Evolutionary conservation across 116 monocot species (phyloP).

Genomic region (Phalaenopsis hybrid): DNA sequence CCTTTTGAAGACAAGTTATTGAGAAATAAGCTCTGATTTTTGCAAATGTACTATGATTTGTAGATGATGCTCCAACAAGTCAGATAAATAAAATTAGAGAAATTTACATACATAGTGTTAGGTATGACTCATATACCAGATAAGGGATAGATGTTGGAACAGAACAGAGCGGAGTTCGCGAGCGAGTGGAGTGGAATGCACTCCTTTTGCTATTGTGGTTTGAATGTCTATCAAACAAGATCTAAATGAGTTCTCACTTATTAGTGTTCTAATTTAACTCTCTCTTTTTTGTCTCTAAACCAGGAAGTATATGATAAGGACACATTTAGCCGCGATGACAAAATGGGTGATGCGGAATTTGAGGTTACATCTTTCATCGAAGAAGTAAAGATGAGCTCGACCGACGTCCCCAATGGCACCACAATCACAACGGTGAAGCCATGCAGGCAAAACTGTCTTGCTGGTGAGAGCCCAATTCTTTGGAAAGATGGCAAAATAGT

Average conservation of each 20-base stretch:
- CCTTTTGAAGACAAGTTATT: too few relatives aligned
- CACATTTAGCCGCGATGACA: slow-evolving; percentile 44
- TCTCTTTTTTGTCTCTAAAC: neutral
- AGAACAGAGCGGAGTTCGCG: too few relatives aligned
- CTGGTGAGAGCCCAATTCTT: slow-evolving; percentile 29
- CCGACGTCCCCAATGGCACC: slow-evolving; percentile 12
- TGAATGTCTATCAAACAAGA: too few relatives aligned
- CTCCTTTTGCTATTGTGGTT: too few relatives aligned
- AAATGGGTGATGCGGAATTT: slow-evolving; percentile 51
- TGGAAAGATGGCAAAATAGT: slow-evolving; percentile 26
- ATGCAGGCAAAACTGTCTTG: slow-evolving; percentile 22
- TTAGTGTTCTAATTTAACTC: neutral
- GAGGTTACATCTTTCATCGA: slow-evolving; percentile 26
- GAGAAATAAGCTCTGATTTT: too few relatives aligned
- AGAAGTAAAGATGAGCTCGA: slow-evolving; percentile 22
- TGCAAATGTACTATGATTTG: too few relatives aligned
- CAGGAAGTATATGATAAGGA: slow-evolving; percentile 49
- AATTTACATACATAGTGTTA: too few relatives aligned
- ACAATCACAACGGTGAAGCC: slow-evolving; percentile 31
- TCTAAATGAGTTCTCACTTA: neutral
- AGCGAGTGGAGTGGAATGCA: too few relatives aligned
- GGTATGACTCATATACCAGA: too few relatives aligned
- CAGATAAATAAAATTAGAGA: too few relatives aligned
- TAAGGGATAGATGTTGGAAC: too few relatives aligned
- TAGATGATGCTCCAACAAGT: too few relatives aligned